Base-by-base conservation (phyloP, 768 basidiomycete species). In the Boletus vermiculosoides region DNA sequence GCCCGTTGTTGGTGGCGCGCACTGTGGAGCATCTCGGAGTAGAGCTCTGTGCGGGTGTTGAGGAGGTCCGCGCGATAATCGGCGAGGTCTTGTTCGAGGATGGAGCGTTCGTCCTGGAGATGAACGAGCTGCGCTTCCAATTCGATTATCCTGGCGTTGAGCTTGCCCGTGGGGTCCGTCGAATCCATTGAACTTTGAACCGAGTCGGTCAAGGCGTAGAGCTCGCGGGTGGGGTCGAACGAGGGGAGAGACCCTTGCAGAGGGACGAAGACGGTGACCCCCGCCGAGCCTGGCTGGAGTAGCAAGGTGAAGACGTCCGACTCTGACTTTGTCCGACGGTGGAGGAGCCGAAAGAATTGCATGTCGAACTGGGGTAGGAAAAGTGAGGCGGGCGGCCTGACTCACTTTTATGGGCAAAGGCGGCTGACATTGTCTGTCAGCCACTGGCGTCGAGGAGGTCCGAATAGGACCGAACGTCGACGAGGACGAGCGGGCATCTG, bases 261-360 rank as follows among this genome's bases (percentile, higher is more conserved):
- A 37, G 68, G 60, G 3, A 70, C 45, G 30, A 68, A 72, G 23
- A 68, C 57, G 8, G 71, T 52, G 33, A 54, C 20, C 5, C 41
- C 55, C 16, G 20, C 5, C 22, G 22, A 51, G 20, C 22, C 36
- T 37, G 50, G 46, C 49, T 42, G 56, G 16, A 36, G 44, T 10
- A 61, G 13, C 52, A 73, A 58, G 20, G 54, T 59, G 25, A 66
- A 64, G 50, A 78, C 74, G 22, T 76, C 74, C 36, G 74, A 60
- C 31, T 78, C 80, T 20, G 81, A 82, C 65, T 74, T 78, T 52
- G 79, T 72, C 56, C 73, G 76, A 63, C 79, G 78, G 59, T 82
- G 77, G 25, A 79, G 76, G 28, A 80, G 69, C 59, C 70, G 71
- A 73, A 80, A 79, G 63, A 80, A 78, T 6, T 74, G 76, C 80